phyloP scores from a whole-genome alignment of 2,329 filamentous ascomycete species.

The Plectosphaerella sp. region DNA sequence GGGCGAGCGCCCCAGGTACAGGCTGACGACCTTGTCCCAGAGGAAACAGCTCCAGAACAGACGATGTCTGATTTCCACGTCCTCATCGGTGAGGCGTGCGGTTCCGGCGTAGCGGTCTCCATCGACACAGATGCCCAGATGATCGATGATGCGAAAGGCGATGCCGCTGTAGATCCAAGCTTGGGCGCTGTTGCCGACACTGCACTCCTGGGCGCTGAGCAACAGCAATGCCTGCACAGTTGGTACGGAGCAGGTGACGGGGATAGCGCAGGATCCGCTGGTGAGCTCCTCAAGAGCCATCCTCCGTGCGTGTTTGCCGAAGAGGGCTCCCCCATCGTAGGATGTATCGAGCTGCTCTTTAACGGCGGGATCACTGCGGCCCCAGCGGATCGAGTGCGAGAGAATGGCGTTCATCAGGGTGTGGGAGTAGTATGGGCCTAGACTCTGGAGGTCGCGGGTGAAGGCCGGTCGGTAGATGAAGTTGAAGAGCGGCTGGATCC shows the following conservation, averaged over 20 bases:
- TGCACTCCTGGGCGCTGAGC: slow-evolving; percentile 56
- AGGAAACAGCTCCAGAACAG: slow-evolving; percentile 62
- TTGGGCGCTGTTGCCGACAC: slow-evolving; percentile 53
- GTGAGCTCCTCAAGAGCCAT: slow-evolving; percentile 49
- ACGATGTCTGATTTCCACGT: slow-evolving; percentile 55
- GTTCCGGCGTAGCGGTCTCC: slow-evolving; percentile 47
- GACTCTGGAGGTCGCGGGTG: slow-evolving; percentile 50
- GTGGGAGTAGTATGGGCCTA: slow-evolving; percentile 45
- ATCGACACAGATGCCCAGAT: slow-evolving; percentile 50
- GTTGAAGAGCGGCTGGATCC: slow-evolving; percentile 60
- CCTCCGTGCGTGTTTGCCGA: slow-evolving; percentile 46
- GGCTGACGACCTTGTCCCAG: slow-evolving; percentile 58
- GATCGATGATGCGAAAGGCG: slow-evolving; percentile 44
- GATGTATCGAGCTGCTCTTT: slow-evolving; percentile 44
- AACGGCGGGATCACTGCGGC: slow-evolving; percentile 45
- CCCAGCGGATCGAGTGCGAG: slow-evolving; percentile 56
- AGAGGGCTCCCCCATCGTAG: slow-evolving; percentile 49
- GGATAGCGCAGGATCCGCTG: slow-evolving; percentile 44
- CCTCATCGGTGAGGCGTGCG: slow-evolving; percentile 49
- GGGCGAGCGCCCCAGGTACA: slow-evolving; percentile 55
- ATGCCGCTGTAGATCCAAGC: slow-evolving; percentile 50
- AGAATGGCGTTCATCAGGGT: slow-evolving; percentile 44
- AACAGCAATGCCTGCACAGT: slow-evolving; percentile 56
- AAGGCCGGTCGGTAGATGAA: slow-evolving; percentile 58
- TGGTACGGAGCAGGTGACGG: slow-evolving; percentile 32